Conservation (phyloP, 148 eudicot species). For the Chenopodium album region DNA sequence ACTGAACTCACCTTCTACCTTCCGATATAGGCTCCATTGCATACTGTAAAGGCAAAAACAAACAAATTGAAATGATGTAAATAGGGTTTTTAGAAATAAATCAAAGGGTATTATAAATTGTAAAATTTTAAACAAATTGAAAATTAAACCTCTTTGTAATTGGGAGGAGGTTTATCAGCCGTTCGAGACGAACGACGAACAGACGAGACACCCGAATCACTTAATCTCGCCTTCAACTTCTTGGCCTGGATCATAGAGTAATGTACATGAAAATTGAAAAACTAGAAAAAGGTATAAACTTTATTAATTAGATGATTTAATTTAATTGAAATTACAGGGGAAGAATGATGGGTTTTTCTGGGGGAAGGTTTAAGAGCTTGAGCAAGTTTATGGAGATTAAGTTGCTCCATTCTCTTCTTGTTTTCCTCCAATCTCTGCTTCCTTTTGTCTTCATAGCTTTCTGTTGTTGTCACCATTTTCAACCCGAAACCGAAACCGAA, state of each 20-base stretch:
- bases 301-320: too few relatives aligned
- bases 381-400: constrained; percentile 58
- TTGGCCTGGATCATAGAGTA: constrained; percentile 33
- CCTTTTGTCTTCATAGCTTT: constrained; percentile 50
- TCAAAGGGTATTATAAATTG: not conserved
- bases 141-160: constrained; percentile 61
- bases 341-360: not conserved
- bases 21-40: constrained; percentile 41
- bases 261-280: too few relatives aligned
- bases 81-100: not conserved
- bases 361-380: constrained; percentile 32
- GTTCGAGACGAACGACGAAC: constrained; percentile 60
- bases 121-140: too few relatives aligned
- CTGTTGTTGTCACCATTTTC: constrained; percentile 36
- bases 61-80: not conserved
- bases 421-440: constrained; percentile 62
- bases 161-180: constrained; percentile 54
- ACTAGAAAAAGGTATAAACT: not conserved
- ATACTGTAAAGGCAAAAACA: constrained; percentile 29
- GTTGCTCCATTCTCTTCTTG: constrained; percentile 63
- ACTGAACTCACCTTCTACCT: constrained; percentile 44
- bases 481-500: not conserved
- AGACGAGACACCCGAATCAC: constrained; percentile 25
- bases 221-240: constrained; percentile 34
- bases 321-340: constrained; percentile 30